Base-by-base conservation (phyloP, 805 yeast species). In the Ogataea nitratoaversa region DNA sequence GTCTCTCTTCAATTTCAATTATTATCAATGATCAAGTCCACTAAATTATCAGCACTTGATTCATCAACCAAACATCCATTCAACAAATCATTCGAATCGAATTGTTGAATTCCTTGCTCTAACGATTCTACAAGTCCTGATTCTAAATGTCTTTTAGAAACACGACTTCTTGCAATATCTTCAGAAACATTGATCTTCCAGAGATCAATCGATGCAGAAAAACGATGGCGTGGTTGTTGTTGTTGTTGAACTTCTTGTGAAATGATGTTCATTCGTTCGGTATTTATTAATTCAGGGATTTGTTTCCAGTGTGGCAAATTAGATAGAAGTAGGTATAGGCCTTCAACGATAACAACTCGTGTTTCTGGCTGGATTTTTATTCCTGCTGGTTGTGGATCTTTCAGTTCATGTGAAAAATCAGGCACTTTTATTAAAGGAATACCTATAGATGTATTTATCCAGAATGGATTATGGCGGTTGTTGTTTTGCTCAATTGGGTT, bases 331-430 rank as follows among this genome's bases (percentile, higher is more conserved):
- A 88, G 65, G 56, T 89, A 88, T 34, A 82, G 67, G 0, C 96
- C 96, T 56, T 88, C 96, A 29, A 86, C 53, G 3, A 88, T 70
- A 4, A 88, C 60, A 1, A 87, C 71, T 41, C 77, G 63, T 3
- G 77, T 68, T 2, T 58, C 63, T 0, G 75, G 63, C 2, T 60
- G 54, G 1, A 86, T 70, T 5, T 44, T 52, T 12, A 77, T 69
- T 16, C 72, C 82, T 42, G 70, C 67, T 12, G 69, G 76, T 2
- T 71, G 69, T 0, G 96, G 96, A 54, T 89, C 96, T 48, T 79
- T 79, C 50, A 75, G 45, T 23, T 74, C 67, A 57, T 88, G 96
- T 54, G 83, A 85, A 56, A 88, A 88, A 20, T 84, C 79, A 0
- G 96, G 95, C 8, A 77, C 68, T 18, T 46, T 44, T 5, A 80